A percentile compares a stretch with the other conserved stretches of the same genome.
Evolutionary conservation across 208 protist species (phyloP).

Genomic region (Strigomonas culicis): DNA sequence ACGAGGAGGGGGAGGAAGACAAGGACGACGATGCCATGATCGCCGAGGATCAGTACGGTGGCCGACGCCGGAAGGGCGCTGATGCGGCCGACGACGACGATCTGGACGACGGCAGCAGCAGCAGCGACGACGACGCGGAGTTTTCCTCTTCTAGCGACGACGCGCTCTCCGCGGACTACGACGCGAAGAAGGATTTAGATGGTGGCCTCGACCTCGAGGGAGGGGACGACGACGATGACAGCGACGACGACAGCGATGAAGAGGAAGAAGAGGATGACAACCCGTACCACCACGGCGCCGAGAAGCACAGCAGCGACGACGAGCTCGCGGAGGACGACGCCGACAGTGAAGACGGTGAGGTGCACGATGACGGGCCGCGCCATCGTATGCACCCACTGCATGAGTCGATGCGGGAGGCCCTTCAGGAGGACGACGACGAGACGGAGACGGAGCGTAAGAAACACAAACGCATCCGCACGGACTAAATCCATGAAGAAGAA

Average conservation of each 20-base stretch:
- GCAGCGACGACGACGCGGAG: slow-evolving; percentile 28
- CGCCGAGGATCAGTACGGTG: no score
- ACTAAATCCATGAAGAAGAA: slow-evolving; percentile 15
- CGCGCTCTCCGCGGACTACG: slow-evolving; percentile 14
- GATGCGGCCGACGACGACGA: background rate
- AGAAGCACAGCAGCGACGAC: slow-evolving; percentile 13
- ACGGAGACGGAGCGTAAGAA: slow-evolving; percentile 31
- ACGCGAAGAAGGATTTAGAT: background rate
- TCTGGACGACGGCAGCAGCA: background rate
- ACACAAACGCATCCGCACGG: slow-evolving; percentile 55
- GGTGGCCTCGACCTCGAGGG: slow-evolving; percentile 15
- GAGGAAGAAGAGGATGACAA: slow-evolving; percentile 34
- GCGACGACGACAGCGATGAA: slow-evolving; percentile 22
- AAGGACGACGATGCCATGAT: background rate
- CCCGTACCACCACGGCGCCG: slow-evolving; percentile 13
- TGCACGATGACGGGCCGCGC: slow-evolving; percentile 13
- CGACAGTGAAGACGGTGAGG: slow-evolving; percentile 14
- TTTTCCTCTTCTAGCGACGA: background rate
- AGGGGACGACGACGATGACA: slow-evolving; percentile 19
- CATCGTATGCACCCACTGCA: slow-evolving; percentile 20
- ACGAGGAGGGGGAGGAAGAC: slow-evolving; percentile 16
- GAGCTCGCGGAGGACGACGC: slow-evolving; percentile 40
- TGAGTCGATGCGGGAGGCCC: slow-evolving; percentile 58
- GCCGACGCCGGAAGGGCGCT: background rate
- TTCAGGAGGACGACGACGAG: slow-evolving; percentile 33